Conservation (phyloP, 495 filamentous ascomycete species). For the Penicillium argentinense region DNA sequence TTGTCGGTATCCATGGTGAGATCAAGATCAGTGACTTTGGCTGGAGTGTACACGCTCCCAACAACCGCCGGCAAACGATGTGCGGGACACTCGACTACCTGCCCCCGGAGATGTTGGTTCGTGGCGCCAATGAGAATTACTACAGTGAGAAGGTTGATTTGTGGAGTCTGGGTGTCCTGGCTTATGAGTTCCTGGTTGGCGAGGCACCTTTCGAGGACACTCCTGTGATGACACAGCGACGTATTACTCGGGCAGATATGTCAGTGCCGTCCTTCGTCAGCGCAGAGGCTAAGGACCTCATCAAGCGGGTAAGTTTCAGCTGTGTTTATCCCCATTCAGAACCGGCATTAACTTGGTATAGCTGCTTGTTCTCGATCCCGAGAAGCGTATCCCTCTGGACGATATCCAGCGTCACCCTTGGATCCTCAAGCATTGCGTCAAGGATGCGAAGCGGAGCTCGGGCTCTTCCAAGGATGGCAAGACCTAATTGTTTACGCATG, state of each 20-base stretch:
- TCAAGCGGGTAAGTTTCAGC: conserved; percentile 68
- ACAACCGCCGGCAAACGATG: conserved; percentile 90
- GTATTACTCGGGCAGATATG: conserved; percentile 91
- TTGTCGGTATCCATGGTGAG: conserved; percentile 95
- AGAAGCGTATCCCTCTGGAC: conserved; percentile 86
- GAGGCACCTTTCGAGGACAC: conserved; percentile 97
- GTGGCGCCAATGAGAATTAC: conserved; percentile 73
- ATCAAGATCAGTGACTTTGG: conserved; percentile 99
- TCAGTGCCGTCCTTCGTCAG: conserved; percentile 86
- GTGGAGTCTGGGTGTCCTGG: conserved; percentile 93
- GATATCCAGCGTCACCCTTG: conserved; percentile 91
- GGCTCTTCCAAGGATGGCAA: conserved; percentile 39
- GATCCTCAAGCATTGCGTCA: conserved; percentile 95
- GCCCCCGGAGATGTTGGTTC: conserved; percentile 94
- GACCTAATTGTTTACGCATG: conserved; percentile 27
- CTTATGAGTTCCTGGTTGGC: conserved; percentile 94
- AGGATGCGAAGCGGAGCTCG: conserved; percentile 57
- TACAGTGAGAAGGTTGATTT: conserved; percentile 96
- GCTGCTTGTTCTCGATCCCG: conserved; percentile 91
- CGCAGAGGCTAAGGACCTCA: conserved; percentile 86
- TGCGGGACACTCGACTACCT: conserved; percentile 97
- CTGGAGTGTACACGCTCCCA: conserved; percentile 97
- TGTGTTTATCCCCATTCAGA: not conserved
- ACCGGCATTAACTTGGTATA: conserved; percentile 35
- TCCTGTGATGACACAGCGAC: conserved; percentile 88